These are phyloP conservation scores for Crithidia thermophila DNA, from an alignment of 208 protist genomes.

Conservation along the genomic window DNA sequence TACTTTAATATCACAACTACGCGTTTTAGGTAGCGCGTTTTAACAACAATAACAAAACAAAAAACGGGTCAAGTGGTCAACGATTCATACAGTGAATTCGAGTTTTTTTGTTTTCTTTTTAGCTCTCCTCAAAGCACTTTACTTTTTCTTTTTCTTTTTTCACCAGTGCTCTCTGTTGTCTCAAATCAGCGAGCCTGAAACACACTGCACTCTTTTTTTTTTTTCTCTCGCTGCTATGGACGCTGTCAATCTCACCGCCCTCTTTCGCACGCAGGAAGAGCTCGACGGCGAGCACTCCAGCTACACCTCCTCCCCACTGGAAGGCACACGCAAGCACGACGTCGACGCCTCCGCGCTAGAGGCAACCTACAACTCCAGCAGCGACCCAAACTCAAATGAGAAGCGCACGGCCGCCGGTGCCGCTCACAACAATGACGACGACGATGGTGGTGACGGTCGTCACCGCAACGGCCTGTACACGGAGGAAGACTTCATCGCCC, in stretches of 20 bases:
- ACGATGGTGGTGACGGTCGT: background rate
- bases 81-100: background rate
- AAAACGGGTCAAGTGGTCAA: too few species aligned
- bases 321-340: background rate
- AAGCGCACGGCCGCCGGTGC: too few species aligned
- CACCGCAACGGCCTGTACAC: background rate
- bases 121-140: background rate
- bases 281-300: background rate
- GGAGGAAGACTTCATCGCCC: background rate
- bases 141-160: conserved; percentile 14
- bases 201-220: conserved; percentile 17
- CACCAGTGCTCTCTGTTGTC: background rate
- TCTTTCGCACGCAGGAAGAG: background rate
- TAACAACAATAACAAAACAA: too few species aligned
- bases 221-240: background rate
- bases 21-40: too few species aligned
- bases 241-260: background rate
- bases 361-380: background rate
- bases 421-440: background rate
- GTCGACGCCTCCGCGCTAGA: background rate
- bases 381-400: background rate
- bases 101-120: background rate
- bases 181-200: background rate
- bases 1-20: too few species aligned
- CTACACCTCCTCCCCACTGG: background rate